Evolutionary conservation across 441 rosid species (phyloP).

Genomic region (Hura crepitans): DNA sequence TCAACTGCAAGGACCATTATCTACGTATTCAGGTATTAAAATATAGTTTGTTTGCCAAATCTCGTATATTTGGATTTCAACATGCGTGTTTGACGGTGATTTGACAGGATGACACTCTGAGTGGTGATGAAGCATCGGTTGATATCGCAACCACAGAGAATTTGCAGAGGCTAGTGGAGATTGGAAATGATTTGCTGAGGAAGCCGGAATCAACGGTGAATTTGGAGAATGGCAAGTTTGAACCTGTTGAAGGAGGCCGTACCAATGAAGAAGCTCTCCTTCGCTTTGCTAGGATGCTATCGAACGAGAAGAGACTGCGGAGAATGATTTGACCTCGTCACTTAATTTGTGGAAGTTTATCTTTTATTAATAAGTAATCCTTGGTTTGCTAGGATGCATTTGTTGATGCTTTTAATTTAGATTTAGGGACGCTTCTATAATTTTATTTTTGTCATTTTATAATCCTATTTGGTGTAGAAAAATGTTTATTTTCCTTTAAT

Average conservation of each 20-base stretch:
- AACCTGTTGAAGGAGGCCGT: slow-evolving; percentile 18
- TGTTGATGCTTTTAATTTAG: too few relatives aligned
- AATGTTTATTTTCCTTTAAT: too few relatives aligned
- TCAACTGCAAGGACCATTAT: slow-evolving; percentile 9
- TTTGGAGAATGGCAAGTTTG: slow-evolving; percentile 26
- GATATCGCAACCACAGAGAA: slow-evolving; percentile 24
- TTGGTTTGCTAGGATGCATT: too few relatives aligned
- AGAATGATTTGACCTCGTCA: neutral
- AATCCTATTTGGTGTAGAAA: too few relatives aligned
- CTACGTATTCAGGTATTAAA: slow-evolving; percentile 33
- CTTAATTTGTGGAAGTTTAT: too few relatives aligned
- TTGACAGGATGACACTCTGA: slow-evolving; percentile 24
- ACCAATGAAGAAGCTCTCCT: slow-evolving; percentile 32
- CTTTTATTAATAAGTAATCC: too few relatives aligned
- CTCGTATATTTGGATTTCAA: too few relatives aligned
- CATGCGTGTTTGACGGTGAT: neutral
- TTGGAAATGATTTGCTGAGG: slow-evolving; percentile 18
- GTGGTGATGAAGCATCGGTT: slow-evolving; percentile 18
- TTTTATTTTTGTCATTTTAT: too few relatives aligned
- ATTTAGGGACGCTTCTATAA: too few relatives aligned
- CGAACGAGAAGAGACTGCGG: slow-evolving; percentile 21
- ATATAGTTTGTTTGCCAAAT: too few relatives aligned
- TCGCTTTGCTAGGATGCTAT: slow-evolving; percentile 22
- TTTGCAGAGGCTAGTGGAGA: slow-evolving; percentile 21
- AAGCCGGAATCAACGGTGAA: slow-evolving; percentile 27